Evolutionary conservation across 495 filamentous ascomycete species (phyloP).

Genomic region (Daldinia loculata): DNA sequence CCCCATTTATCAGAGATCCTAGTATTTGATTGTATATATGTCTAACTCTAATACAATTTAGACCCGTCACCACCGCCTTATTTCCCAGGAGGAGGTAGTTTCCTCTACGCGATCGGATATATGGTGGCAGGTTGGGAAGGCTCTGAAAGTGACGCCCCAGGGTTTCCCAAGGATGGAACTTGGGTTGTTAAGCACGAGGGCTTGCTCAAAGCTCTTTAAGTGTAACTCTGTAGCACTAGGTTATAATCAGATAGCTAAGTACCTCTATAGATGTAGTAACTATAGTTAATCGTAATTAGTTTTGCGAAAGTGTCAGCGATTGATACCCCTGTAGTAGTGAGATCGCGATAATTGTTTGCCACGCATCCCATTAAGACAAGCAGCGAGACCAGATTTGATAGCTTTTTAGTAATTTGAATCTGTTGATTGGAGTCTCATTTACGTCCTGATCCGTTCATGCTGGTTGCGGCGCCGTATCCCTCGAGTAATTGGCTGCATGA

Average conservation of each 20-base stretch:
- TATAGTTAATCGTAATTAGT: no score
- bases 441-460: background rate
- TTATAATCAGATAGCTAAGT: no score
- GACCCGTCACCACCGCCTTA: slow-evolving; percentile 34
- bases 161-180: slow-evolving; percentile 32
- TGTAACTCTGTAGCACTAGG: background rate
- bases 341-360: background rate
- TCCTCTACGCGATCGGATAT: slow-evolving; percentile 37
- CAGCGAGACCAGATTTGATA: background rate
- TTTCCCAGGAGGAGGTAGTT: slow-evolving; percentile 35
- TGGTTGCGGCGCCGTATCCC: background rate
- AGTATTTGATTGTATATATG: background rate
- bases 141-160: slow-evolving; percentile 34
- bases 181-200: slow-evolving; percentile 29
- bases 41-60: slow-evolving; percentile 1
- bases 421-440: background rate
- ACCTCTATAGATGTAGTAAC: no score
- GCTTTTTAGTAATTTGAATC: background rate
- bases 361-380: background rate
- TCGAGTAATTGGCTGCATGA: slow-evolving; percentile 10
- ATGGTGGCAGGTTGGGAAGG: slow-evolving; percentile 40
- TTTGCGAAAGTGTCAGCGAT: background rate
- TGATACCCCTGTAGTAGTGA: background rate
- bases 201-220: slow-evolving; percentile 24
- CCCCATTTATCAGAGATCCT: background rate